phyloP scores from a whole-genome alignment of 495 filamentous ascomycete genomes.

The Xylaria cubensis region DNA sequence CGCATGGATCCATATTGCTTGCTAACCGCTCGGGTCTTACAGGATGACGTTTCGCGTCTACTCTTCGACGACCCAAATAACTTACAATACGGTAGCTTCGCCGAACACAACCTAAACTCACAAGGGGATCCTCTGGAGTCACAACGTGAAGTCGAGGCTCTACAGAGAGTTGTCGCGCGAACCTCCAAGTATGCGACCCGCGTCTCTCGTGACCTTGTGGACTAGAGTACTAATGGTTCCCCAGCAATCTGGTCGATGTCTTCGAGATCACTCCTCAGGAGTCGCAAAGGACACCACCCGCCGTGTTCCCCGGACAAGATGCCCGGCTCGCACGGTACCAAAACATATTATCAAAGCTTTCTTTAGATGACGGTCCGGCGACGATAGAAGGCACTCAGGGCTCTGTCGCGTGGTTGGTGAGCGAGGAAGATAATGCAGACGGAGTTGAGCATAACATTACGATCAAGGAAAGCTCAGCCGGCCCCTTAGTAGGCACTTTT shows the following conservation, averaged over 20 bases:
- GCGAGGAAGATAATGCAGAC: constrained; percentile 54
- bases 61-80: constrained; percentile 62
- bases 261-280: constrained; percentile 63
- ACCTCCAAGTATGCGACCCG: constrained; percentile 58
- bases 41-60: constrained; percentile 60
- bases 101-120: constrained; percentile 53
- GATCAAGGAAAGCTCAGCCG: constrained; percentile 53
- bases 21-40: constrained; percentile 2
- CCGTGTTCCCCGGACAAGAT: constrained; percentile 51
- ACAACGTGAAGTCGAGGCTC: constrained; percentile 63
- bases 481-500: constrained; percentile 57
- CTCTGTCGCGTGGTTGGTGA: constrained; percentile 53
- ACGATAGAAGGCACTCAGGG: constrained; percentile 39
- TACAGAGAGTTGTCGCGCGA: constrained; percentile 61
- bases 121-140: constrained; percentile 63
- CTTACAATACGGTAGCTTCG: constrained; percentile 60
- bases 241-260: constrained; percentile 64
- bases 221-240: constrained; percentile 37
- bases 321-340: constrained; percentile 57
- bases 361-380: constrained; percentile 46
- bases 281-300: constrained; percentile 39
- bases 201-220: background rate
- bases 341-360: constrained; percentile 58
- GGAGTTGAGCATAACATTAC: constrained; percentile 47
- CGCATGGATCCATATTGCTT: background rate